Evolutionary conservation across 352 stramenopile genomes (phyloP), one percentile per base, ranked within the genome.

Genomic region (Thalassiosira exigua): DNA sequence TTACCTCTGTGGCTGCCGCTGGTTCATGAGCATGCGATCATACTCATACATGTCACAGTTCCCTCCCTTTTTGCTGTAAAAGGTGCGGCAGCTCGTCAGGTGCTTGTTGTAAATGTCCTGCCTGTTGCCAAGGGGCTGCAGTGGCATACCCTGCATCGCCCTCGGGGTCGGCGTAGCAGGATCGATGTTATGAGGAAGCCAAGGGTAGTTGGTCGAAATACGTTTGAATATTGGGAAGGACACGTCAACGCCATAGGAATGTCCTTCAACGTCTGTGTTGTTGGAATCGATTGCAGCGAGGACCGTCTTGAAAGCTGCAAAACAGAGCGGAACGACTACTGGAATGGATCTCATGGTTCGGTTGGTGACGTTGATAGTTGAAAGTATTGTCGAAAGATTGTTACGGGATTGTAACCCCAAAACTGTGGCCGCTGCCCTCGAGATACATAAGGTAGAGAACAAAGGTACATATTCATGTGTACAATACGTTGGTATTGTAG

Each of bases 181-280:
- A 64, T 87, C 66, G 0, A 58, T 36, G 54, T 90, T 90, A 50
- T 88, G 81, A 11, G 84, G 84, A 9, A 90, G 58, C 78, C 77
- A 87, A 7, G 62, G 60, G 65, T 89, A 89, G 58, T 91, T 91
- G 44, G 42, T 82, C 1, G 62, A 80, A 9, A 79, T 54, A 44
- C 69, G 62, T 46, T 53, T 60, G 52, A 65, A 61, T 4, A 72
- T 60, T 9, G 70, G 70, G 19, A 72, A 68, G 12, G 58, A 73
- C 12, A 79, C 70, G 30, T 79, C 70, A 21, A 79, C 51, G 12
- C 70, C 70, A 53, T 79, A 79, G 7, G 59, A 65, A n/a, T n/a
- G n/a, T n/a, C n/a, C n/a, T n/a, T n/a, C n/a, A n/a, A n/a, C n/a
- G n/a, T n/a, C n/a, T n/a, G n/a, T n/a, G n/a, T n/a, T n/a, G n/a